These are phyloP conservation scores for Spergularia azorica DNA, from an alignment of 179 eudicot genomes.

Conservation along the genomic window DNA sequence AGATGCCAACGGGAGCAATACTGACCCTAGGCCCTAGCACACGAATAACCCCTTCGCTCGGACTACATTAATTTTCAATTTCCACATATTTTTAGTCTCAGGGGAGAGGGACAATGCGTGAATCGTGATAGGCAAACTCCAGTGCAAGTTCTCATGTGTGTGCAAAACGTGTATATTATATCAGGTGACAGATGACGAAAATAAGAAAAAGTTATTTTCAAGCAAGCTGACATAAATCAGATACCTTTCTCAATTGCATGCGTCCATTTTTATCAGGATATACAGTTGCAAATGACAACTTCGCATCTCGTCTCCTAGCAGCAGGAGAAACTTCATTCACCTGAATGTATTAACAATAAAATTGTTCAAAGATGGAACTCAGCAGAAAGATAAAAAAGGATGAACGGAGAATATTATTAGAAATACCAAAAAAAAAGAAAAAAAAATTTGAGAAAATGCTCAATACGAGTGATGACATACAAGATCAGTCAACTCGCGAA, in stretches of 20 bases:
- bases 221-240: not conserved
- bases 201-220: no score
- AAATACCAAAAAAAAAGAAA: not conserved
- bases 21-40: not conserved
- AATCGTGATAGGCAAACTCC: not conserved
- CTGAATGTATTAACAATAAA: slow-evolving; percentile 38
- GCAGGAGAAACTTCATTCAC: slow-evolving; percentile 97
- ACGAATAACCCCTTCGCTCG: not conserved
- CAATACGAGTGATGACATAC: slow-evolving; percentile 37
- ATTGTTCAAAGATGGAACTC: slow-evolving; percentile 5
- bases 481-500: slow-evolving; percentile 91
- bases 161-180: no score
- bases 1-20: not conserved
- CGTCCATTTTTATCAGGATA: slow-evolving; percentile 90
- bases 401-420: not conserved
- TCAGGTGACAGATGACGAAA: no score
- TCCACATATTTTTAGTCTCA: not conserved
- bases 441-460: not conserved
- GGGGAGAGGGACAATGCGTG: no score
- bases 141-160: no score
- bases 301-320: slow-evolving; percentile 89
- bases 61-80: not conserved
- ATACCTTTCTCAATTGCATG: slow-evolving; percentile 72
- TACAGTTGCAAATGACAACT: slow-evolving; percentile 89
- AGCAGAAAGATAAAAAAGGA: not conserved